A percentile compares a stretch with the other conserved stretches of the same genome.
phyloP scores from a whole-genome alignment of 2,329 filamentous ascomycete species.

The Claviceps cyperi region DNA sequence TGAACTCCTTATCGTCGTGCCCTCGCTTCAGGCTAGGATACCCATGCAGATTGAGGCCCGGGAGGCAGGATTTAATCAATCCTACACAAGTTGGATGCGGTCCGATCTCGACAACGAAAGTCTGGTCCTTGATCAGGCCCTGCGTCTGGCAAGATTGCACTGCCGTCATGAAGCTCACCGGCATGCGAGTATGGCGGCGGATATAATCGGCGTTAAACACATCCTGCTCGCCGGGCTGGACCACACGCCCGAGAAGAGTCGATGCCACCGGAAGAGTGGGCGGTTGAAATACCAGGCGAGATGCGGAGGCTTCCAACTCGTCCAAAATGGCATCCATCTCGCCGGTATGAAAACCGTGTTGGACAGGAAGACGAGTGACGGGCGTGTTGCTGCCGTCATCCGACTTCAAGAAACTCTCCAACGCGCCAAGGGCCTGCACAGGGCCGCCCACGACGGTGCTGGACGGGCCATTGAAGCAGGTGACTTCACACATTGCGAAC shows the following conservation, averaged over 20 bases:
- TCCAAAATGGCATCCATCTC: slow-evolving; percentile 27
- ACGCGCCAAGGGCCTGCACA: slow-evolving; percentile 1
- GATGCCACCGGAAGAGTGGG: slow-evolving; percentile 3
- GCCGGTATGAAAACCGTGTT: slow-evolving; percentile 20
- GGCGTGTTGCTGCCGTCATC: slow-evolving; percentile 16
- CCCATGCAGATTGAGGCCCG: no score
- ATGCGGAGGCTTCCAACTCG: slow-evolving; percentile 25
- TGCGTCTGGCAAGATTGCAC: slow-evolving; percentile 2
- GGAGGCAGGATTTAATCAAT: slow-evolving; percentile 36
- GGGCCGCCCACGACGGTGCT: no score
- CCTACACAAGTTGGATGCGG: slow-evolving; percentile 49
- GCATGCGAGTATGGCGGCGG: neutral
- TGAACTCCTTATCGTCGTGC: no score
- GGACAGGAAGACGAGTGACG: slow-evolving; percentile 20
- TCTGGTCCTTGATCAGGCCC: slow-evolving; percentile 37
- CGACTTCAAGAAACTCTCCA: neutral
- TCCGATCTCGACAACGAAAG: slow-evolving; percentile 53
- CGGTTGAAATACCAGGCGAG: neutral
- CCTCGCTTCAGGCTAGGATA: no score
- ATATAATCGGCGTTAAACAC: slow-evolving; percentile 20
- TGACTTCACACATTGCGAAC: no score
- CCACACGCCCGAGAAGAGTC: slow-evolving; percentile 34
- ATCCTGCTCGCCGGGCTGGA: slow-evolving; percentile 10
- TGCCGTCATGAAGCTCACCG: slow-evolving; percentile 15
- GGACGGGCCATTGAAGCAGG: no score